These are phyloP conservation scores for Paramecium primaurelia DNA, from an alignment of 73 alveolate genomes.

Conservation along the genomic window DNA sequence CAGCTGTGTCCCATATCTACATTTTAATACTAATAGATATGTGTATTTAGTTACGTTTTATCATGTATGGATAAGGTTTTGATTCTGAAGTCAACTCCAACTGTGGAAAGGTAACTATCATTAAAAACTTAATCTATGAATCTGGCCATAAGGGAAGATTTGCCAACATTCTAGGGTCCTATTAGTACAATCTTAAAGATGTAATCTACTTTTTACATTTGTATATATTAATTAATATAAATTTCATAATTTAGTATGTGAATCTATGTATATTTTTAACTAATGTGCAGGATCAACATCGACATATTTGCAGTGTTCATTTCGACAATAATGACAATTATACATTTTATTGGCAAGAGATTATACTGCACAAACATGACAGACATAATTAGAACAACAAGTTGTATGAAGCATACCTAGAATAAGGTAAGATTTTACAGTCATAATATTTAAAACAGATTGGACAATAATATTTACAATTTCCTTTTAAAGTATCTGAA, in stretches of 20 bases:
- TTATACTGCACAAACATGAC: conserved; percentile 34
- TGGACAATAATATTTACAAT: conserved; percentile 33
- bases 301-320: neutral
- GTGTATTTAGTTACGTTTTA: neutral
- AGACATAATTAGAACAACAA: neutral
- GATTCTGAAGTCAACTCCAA: conserved; percentile 62
- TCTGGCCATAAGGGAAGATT: conserved; percentile 47
- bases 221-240: neutral
- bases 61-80: conserved; percentile 46
- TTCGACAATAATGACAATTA: conserved; percentile 27
- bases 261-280: conserved; percentile 16
- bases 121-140: conserved; percentile 7
- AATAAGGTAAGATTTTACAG: neutral
- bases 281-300: conserved; percentile 19
- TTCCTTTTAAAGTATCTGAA: neutral
- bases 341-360: neutral
- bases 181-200: conserved; percentile 61
- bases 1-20: conserved; percentile 86
- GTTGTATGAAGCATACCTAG: conserved; percentile 12
- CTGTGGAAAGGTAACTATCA: conserved; percentile 42
- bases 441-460: conserved; percentile 19
- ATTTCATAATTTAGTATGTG: conserved; percentile 15
- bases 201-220: conserved; percentile 48
- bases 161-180: conserved; percentile 62
- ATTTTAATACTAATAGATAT: conserved; percentile 53